phyloP scores from a whole-genome alignment of 805 yeast genomes.

The Barnettozyma botsteinii region DNA sequence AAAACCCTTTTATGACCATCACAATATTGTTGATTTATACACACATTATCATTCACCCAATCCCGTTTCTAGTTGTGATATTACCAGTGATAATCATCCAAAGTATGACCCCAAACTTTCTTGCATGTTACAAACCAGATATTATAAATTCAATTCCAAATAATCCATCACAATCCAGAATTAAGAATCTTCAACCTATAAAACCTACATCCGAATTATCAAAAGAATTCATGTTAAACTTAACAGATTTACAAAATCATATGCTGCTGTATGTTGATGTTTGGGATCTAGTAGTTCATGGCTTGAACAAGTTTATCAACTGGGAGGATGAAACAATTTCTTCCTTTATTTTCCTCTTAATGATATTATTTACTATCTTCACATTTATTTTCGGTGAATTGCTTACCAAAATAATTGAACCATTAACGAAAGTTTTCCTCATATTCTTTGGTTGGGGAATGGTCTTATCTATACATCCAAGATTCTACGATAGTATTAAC shows the following conservation, averaged over 20 bases:
- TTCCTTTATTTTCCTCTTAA: conserved; percentile 39
- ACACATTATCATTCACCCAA: conserved; percentile 55
- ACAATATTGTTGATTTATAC: conserved; percentile 47
- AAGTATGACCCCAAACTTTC: conserved; percentile 64
- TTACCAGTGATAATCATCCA: conserved; percentile 52
- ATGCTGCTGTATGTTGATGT: conserved; percentile 57
- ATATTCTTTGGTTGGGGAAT: conserved; percentile 46
- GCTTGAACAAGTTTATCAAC: conserved; percentile 52
- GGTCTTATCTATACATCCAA: conserved; percentile 46
- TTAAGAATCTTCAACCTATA: conserved; percentile 1
- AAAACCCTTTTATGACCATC: conserved; percentile 53
- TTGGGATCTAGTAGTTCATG: conserved; percentile 50
- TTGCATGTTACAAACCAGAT: conserved; percentile 60
- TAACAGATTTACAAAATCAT: conserved; percentile 81
- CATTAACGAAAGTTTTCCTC: conserved; percentile 28
- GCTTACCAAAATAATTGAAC: conserved; percentile 28
- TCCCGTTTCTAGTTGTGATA: conserved; percentile 36
- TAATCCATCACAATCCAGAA: background rate
- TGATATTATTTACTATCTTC: conserved; percentile 29
- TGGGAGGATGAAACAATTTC: conserved; percentile 61
- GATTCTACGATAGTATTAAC: conserved; percentile 40
- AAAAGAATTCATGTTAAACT: conserved; percentile 67
- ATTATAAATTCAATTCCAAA: background rate
- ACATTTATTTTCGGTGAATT: conserved; percentile 28
- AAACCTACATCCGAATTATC: conserved; percentile 75